Evolutionary conservation across 208 protist species (phyloP), one percentile per base, ranked within the genome.

Genomic region (Borovskyia barvae): DNA sequence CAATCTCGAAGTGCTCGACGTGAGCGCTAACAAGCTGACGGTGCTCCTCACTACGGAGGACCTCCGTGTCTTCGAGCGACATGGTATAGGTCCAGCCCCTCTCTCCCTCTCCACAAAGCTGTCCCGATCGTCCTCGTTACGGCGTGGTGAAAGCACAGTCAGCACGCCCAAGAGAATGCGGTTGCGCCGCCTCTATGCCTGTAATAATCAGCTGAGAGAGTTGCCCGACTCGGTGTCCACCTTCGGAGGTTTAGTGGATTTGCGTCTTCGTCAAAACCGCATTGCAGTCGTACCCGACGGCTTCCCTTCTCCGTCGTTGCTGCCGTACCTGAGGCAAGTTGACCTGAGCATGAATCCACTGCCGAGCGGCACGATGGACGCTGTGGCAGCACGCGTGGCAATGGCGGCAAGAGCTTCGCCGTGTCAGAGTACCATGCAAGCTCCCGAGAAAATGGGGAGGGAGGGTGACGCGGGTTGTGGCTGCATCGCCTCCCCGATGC

Each of bases 1-100:
- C 29, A 36, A 69, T 20, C 51, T 92, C 5, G 75, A 83, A 20
- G 71, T 88, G 46, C 72, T 92, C 1, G 85, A 92, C 43, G 80
- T 88, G 8, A 80, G 72, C 46, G 67, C 71, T 1, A 92, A 92
- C 66, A 20, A 8, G 2, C 62, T 91, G 26, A 55, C 59, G 11
- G 37, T 55, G 39, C 40, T 87, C 12, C 43, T 80, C 12, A 58
- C 77, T 8, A 19, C 19, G 7, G 59, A 66, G 8, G 72, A 74
- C 20, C 50, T 71, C n/a, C 39, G 32, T 12, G 45, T 28, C 5
- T 29, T 78, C 40, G 42, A 65, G 49, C 1, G 5, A 42, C 37
- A 66, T 36, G n/a, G n/a, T n/a, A n/a, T n/a, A n/a, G n/a, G n/a
- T n/a, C n/a, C 14, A 45, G 30, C 3, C 12, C n/a, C n/a, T n/a